Base-by-base conservation (phyloP, 1,284 basidiomycete species). In the Cerrena zonata region DNA sequence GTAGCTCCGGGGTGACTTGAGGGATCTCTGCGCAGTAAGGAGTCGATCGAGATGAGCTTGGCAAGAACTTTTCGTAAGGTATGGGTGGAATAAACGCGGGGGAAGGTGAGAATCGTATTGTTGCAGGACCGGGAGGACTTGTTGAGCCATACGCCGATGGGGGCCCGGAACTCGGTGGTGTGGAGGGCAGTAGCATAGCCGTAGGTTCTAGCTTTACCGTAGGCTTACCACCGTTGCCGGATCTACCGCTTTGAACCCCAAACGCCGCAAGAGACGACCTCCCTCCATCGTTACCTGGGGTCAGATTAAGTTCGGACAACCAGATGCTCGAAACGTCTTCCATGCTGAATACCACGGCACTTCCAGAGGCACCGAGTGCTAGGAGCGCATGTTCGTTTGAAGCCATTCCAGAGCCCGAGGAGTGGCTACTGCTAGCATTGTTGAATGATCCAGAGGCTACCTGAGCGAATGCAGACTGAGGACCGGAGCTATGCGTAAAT, bases 271-370 rank as follows among this genome's bases (percentile, higher is more conserved):
- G 22, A 13, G 46, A 49, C 4, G 56, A 48, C 11, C 49, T 44
- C 2, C 49, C 49, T n/a, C 52, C 21, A 2, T 19, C 21, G 4
- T 37, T 51, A 27, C 40, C 51, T 13, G 58, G 53, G 18, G 59
- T 58, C 5, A 49, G n/a, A 43, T 63, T 57, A 7, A 59, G 43
- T 50, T 61, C 57, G 37, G 39, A 48, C 24, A 85, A 70, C 80
- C 82, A 87, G 36, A 83, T 73, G 45, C 74, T 67, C 4, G 75
- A 68, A 34, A 84, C 70, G 55, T 83, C 81, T 49, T 82, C 74
- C 7, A 80, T 63, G 0, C 75, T 73, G 48, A 82, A 71, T 26
- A 80, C 70, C 39, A 84, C 68, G 12, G 77, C 77, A 11, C 77
- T 75, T n/a, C 73, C 69, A 10, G 71, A 69, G 18, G 58, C 56